A percentile compares a stretch with the other conserved stretches of the same genome.
phyloP scores from a whole-genome alignment of 768 basidiomycete genomes.

The Sistotremastrum niveocremeum region DNA sequence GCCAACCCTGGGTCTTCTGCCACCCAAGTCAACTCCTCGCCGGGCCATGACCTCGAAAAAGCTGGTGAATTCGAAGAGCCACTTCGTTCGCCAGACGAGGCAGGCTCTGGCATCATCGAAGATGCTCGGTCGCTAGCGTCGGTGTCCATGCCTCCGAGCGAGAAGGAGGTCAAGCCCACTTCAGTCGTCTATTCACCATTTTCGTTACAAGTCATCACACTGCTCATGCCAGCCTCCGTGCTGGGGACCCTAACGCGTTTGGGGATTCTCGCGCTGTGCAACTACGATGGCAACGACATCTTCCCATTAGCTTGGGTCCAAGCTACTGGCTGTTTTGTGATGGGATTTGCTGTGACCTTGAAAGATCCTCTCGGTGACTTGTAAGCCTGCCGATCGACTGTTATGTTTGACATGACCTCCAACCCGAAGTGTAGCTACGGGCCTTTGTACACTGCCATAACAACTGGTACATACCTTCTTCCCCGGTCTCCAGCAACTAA shows the following conservation, averaged over 20 bases:
- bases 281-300: slow-evolving; percentile 61
- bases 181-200: slow-evolving; percentile 35
- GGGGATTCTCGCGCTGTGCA: slow-evolving; percentile 60
- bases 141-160: slow-evolving; percentile 28
- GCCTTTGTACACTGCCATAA: slow-evolving; percentile 76
- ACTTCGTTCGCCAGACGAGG: too few species aligned
- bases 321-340: slow-evolving; percentile 77
- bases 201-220: slow-evolving; percentile 48
- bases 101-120: background rate
- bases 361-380: slow-evolving; percentile 62
- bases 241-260: slow-evolving; percentile 76
- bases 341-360: slow-evolving; percentile 66
- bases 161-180: slow-evolving; percentile 18
- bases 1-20: too few species aligned
- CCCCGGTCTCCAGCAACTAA: background rate
- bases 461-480: slow-evolving; percentile 46
- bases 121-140: slow-evolving; percentile 27
- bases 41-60: too few species aligned
- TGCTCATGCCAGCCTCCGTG: slow-evolving; percentile 71
- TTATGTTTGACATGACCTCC: background rate
- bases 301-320: slow-evolving; percentile 81
- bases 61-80: too few species aligned
- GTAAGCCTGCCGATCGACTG: slow-evolving; percentile 31
- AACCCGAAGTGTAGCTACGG: slow-evolving; percentile 47
- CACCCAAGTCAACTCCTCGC: too few species aligned